Base-by-base conservation (phyloP, 805 yeast species). In the Lipomyces yamanashiensis region DNA sequence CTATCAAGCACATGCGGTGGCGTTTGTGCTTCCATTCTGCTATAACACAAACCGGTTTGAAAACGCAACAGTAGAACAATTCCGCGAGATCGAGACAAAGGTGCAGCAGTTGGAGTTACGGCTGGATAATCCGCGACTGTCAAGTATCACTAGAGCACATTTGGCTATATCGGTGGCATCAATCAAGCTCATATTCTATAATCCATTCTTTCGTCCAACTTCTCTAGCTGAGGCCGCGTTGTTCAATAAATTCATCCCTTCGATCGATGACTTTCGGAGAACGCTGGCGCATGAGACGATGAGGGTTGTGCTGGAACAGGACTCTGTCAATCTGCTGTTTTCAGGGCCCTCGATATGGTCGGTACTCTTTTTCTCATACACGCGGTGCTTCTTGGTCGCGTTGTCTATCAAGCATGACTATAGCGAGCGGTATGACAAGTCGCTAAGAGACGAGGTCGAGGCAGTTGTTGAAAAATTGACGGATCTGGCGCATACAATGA, bases 331-430 rank as follows among this genome's bases (percentile, higher is more conserved):
- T 8, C n/a, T 59, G 21, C 58, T 53, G 7, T 45, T 54, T 23
- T 34, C 63, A 7, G 63, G 63, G 9, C 59, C 59, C 7, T 33
- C 59, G 28, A 54, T 59, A 44, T 59, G 63, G 63, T 54, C 63
- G 36, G 47, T 59, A 34, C 23, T 48, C 7, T 53, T 34, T 21
- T 59, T 51, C 10, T 47, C 59, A 36, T 53, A 59, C 39, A 17
- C 47, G 13, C 54, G 63, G 12, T 59, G 63, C 58, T 53, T 53
- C 34, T 15, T 59, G 41, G 59, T 49, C 1, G 63, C 59, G n/a
- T 39, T 59, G 47, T 59, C 63, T 7, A 34, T 59, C 12, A 59
- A 54, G 45, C 45, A 59, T 37, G 63, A 59, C 36, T 53, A 36
- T 39, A 37, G 36, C 10, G 63, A 53, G 36, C 21, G 59, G 17